Evolutionary conservation across 116 monocot species (phyloP).

Genomic region (Iris pallida): DNA sequence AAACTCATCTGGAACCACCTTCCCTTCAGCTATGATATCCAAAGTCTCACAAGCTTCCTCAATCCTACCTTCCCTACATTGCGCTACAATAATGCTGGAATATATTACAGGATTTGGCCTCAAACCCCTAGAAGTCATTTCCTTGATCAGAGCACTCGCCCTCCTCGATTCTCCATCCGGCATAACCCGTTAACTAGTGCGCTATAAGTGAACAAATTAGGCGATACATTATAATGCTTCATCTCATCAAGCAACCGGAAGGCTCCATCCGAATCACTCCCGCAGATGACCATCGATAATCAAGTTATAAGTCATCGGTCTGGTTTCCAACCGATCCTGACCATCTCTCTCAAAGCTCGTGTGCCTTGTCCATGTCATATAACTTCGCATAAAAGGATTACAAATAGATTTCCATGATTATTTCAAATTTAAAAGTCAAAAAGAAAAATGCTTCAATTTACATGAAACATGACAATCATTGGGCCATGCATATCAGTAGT

Average conservation of each 20-base stretch:
- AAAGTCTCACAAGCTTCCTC: conserved; percentile 48
- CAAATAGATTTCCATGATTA: no score
- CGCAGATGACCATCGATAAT: conserved; percentile 58
- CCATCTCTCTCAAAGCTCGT: conserved; percentile 61
- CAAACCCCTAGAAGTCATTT: conserved; percentile 48
- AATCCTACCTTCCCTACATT: conserved; percentile 45
- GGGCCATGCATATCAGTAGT: no score
- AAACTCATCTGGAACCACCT: conserved; percentile 53
- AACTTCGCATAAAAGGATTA: no score
- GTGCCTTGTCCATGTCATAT: conserved; percentile 53
- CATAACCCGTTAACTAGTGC: conserved; percentile 51
- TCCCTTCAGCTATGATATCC: conserved; percentile 41
- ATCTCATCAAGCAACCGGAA: conserved; percentile 51
- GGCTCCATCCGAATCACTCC: conserved; percentile 24
- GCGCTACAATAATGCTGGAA: conserved; percentile 44
- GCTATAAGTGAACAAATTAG: conserved; percentile 53
- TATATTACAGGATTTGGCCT: conserved; percentile 49
- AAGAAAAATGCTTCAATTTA: no score
- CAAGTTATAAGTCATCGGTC: conserved; percentile 60
- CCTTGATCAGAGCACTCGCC: conserved; percentile 36
- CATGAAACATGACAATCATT: no score
- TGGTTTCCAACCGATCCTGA: conserved; percentile 31
- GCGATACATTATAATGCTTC: conserved; percentile 27
- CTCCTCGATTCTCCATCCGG: conserved; percentile 16
- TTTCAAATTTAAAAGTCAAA: no score